Evolutionary conservation across 192 early-diverging fungal species (phyloP), one percentile per base, ranked within the genome.

Genomic region (Backusella liffmaniae): DNA sequence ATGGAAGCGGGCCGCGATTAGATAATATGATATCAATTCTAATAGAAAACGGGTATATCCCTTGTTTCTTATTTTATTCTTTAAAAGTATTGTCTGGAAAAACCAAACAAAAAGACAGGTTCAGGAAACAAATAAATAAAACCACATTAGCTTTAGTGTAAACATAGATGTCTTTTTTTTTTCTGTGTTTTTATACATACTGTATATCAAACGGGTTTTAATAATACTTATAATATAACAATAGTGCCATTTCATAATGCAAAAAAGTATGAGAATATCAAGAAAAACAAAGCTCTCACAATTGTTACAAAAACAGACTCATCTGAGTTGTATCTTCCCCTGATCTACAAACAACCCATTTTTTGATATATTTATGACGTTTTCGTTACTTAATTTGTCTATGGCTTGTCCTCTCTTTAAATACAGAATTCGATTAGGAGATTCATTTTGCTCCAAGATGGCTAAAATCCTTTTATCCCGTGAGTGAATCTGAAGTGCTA

Each of bases 11-110:
- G 21, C 26, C 23, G 56, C 21, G 10, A 62, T 62, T 62, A 62
- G 56, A 62, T 62, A 62, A 62, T 62, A 62, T 62, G 56, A 62
- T 62, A 62, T 62, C 21, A 62, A 13, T 62, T 62, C 7, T 8
- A 62, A 62, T 29, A 26, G 56, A 26, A 62, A 62, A 29, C 13
- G 26, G 8, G 10, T 29, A 29, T 5, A 62, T 15, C 9, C 23
- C 26, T 29, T 10, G 10, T 21, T 21, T 53, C 15, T 53, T 23
- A 10, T 10, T 26, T 59, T 6, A 59, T 26, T 59, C 26, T 26
- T 23, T 59, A 26, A 26, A 32, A 12, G 23, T 59, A 8, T 23
- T 9, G 37, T 62, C 13, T 29, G 3, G 12, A n/a, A 62, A 62
- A 62, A 26, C 12, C 5, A 53, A 53, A 21, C 5, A 26, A 59